A percentile compares a stretch with the other conserved stretches of the same genome.
Evolutionary conservation across 2,329 filamentous ascomycete species (phyloP).

Genomic region (Aureobasidium zeae): DNA sequence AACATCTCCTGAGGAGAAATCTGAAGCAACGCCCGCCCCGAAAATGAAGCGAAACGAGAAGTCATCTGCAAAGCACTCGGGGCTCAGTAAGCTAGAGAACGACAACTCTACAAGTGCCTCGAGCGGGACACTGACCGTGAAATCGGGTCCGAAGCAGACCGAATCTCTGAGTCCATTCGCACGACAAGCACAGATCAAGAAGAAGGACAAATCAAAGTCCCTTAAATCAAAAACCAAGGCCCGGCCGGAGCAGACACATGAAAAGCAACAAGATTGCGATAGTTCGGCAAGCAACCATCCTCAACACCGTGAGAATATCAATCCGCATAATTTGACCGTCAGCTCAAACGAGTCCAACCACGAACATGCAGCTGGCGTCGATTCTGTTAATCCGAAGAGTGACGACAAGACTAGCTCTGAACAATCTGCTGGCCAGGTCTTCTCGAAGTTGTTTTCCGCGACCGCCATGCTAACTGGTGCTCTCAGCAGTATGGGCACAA

Average conservation of each 20-base stretch:
- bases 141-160: slow-evolving; percentile 28
- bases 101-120: background rate
- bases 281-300: background rate
- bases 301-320: background rate
- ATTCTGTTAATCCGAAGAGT: background rate
- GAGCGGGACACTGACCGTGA: slow-evolving; percentile 18
- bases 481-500: slow-evolving; percentile 5
- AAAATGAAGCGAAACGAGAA: background rate
- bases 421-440: background rate
- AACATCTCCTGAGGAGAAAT: background rate
- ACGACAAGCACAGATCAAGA: slow-evolving; percentile 19
- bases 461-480: slow-evolving; percentile 2
- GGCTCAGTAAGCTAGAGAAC: background rate
- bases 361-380: background rate
- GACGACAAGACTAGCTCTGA: background rate
- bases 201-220: slow-evolving; percentile 20
- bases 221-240: slow-evolving; percentile 16
- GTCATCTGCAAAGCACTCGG: background rate
- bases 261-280: background rate
- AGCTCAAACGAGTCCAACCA: background rate
- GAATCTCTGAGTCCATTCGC: slow-evolving; percentile 28
- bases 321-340: background rate
- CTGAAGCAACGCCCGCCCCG: background rate
- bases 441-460: background rate
- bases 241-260: background rate